These are phyloP conservation scores for Megacollybia marginata DNA, from an alignment of 768 basidiomycete species.

Conservation along the genomic window DNA sequence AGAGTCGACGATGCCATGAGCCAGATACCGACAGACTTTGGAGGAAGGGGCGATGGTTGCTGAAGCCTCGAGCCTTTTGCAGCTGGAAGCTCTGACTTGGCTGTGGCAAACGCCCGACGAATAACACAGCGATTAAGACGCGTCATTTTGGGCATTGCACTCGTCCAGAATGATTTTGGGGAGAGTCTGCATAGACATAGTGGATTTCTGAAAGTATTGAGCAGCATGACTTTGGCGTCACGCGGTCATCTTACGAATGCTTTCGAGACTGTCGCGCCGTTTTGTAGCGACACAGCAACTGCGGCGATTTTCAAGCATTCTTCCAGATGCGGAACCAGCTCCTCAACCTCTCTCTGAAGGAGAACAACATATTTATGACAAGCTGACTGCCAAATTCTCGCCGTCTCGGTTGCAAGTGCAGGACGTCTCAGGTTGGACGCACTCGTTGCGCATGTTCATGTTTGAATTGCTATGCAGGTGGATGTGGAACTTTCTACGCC, in stretches of 20 bases:
- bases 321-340: neutral
- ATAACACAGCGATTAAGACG: too few species aligned
- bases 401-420: conserved; percentile 80
- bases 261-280: too few species aligned
- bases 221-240: too few species aligned
- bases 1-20: conserved; percentile 77
- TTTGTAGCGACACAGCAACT: conserved; percentile 2
- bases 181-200: too few species aligned
- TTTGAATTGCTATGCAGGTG: conserved; percentile 44
- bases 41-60: conserved; percentile 35
- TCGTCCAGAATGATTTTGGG: too few species aligned
- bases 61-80: too few species aligned
- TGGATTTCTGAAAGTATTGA: too few species aligned
- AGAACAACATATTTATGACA: conserved; percentile 64
- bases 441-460: conserved; percentile 1
- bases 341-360: conserved; percentile 36
- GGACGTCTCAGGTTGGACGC: conserved; percentile 82
- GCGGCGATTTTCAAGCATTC: conserved; percentile 1
- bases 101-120: too few species aligned
- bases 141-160: too few species aligned
- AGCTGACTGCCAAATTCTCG: conserved; percentile 68
- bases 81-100: too few species aligned
- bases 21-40: conserved; percentile 75
- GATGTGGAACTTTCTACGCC: conserved; percentile 96
- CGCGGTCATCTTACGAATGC: too few species aligned